These are phyloP conservation scores for Acanthochlamys bracteata DNA, from an alignment of 106 monocot species.

Conservation along the genomic window DNA sequence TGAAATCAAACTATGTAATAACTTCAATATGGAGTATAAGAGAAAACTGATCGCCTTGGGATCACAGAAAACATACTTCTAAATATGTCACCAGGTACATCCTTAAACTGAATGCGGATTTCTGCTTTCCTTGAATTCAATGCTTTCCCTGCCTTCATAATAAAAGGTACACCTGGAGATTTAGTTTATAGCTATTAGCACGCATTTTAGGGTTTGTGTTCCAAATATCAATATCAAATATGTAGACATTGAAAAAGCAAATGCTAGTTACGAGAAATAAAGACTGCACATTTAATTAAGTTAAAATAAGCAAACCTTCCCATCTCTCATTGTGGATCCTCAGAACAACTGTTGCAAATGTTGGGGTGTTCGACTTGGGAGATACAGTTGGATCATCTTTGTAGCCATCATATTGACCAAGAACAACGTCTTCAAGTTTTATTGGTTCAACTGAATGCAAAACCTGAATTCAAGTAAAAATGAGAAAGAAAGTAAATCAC, in stretches of 20 bases:
- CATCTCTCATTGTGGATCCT: constrained; percentile 98
- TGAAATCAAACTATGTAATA: too few species aligned
- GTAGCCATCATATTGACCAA: constrained; percentile 97
- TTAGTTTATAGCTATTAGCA: too few species aligned
- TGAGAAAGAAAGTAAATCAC: too few species aligned
- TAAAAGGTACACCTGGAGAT: constrained; percentile 87
- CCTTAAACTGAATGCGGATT: constrained; percentile 95
- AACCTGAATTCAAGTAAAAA: constrained; percentile 42
- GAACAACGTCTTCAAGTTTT: constrained; percentile 72
- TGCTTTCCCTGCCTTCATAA: constrained; percentile 96
- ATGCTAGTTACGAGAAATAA: too few species aligned
- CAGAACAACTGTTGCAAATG: constrained; percentile 79
- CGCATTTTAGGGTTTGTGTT: too few species aligned
- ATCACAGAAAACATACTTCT: constrained; percentile 51
- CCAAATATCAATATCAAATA: too few species aligned
- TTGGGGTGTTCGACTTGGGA: constrained; percentile 78
- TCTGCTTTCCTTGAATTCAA: constrained; percentile 94
- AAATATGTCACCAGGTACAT: constrained; percentile 97
- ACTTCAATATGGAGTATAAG: too few species aligned
- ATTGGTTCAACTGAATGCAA: constrained; percentile 92
- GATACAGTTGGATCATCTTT: constrained; percentile 93
- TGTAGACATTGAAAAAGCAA: too few species aligned
- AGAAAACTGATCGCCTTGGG: too few species aligned
- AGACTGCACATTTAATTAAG: not conserved
- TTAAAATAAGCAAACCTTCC: constrained; percentile 52